Evolutionary conservation across 73 alveolate genomes (phyloP), one percentile per base, ranked within the genome.

Genomic region (Strombidium stylifer): DNA sequence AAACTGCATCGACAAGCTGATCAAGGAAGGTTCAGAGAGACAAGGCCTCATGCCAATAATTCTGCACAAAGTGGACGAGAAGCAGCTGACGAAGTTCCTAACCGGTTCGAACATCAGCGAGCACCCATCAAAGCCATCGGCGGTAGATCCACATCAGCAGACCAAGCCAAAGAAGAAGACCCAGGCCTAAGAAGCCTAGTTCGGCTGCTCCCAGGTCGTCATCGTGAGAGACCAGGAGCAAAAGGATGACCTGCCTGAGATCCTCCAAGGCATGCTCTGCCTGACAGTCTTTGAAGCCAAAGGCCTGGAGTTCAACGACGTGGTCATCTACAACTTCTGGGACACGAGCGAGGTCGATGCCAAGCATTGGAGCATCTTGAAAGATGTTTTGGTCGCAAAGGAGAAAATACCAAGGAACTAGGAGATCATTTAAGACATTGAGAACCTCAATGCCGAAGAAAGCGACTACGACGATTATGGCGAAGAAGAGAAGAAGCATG

Each of bases 261-360:
- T 87, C 44, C 59, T 91, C 42, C 15, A 82, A 37, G 90, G 84
- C 47, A 94, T 94, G 23, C 80, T 91, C 7, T 74, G 89, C 23
- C 65, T 91, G 19, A 87, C 98, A 0, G 90, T 91, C n/a, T 91
- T 67, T 51, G 98, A 91, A 53, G 92, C 96, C 7, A 91, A 91
- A 69, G 98, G 98, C 8, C 85, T 91, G 3, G 98, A 91, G 61
- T 91, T 87, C 62, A 96, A 91, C 36, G 98, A 91, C 80, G 98
- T 91, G 10, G 84, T 91, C 5, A 57, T 91, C 30, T 84, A 49
- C 37, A 84, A 84, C 69, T 88, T 88, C 88, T 88, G 84, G 71
- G 44, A 60, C 21, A 84, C 71, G 66, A 72, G 93, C 0, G 75
- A 44, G 14, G 48, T 56, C 30, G 35, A n/a, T n/a, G n/a, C 71